Base-by-base conservation (phyloP, 163 green algal species). In the Smithsoniella earleae region DNA sequence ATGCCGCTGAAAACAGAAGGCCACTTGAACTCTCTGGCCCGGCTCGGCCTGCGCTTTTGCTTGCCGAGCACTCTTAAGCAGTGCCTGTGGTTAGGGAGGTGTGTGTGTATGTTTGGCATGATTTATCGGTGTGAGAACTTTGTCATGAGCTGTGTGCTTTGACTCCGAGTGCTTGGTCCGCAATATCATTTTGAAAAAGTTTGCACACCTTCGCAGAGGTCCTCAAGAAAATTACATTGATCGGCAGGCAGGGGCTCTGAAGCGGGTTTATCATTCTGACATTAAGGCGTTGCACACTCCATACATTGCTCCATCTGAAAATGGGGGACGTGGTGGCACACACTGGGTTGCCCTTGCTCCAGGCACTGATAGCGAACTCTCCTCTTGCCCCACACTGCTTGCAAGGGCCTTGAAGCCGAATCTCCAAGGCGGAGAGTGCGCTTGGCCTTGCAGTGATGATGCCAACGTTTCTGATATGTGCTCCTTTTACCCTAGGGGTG, bases 251-350 rank as follows among this genome's bases (percentile, higher is more conserved):
- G 73, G 38, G 4, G 16, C 55, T 18, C n/a, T 52, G 46, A 33
- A 64, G 64, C 73, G 65, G 28, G 40, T 69, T 5, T 69, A 69
- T 13, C 16, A 5, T 36, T 30, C 3, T 16, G 25, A 63, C 4
- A 73, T 91, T 0, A 28, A 65, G 0, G 74, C 88, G 2, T 77
- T 96, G 75, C 86, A 93, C 62, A 76, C 80, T 72, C 90, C 90
- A 1, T 98, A 97, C 79, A 86, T 97, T n/a, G 89, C 89, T 28
- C 92, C 92, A 16, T 81, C 86, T 44, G 92, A 97, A 82, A 88
- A 77, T 38, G 90, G 89, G 6, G 91, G 90, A 13, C 78, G 91
- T 0, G 66, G 77, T 1, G 90, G 90, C 43, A 83, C 90, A 25
- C 77, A 82, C 1, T 97, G 86, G 87, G n/a, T 86, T 10, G 72